Evolutionary conservation across 108 stramenopile species (phyloP).

Genomic region (Discostella stelligeroides): DNA sequence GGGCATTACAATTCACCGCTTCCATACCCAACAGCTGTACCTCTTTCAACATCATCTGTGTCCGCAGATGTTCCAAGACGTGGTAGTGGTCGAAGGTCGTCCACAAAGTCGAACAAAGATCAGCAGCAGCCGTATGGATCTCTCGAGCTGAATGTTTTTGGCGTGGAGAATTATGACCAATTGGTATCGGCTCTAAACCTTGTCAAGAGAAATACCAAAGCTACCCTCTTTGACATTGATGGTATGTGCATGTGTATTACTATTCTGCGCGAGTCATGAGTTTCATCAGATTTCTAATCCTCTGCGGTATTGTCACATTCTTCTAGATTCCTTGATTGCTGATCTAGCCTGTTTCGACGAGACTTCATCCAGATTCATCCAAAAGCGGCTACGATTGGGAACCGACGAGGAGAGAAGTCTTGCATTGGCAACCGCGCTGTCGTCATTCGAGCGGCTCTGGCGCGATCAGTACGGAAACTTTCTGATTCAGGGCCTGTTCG

Average conservation of each 20-base stretch:
- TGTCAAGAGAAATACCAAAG: conserved; percentile 20
- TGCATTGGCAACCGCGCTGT: conserved; percentile 76
- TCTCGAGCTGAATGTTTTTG: neutral
- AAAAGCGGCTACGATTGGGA: conserved; percentile 86
- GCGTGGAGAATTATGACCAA: conserved; percentile 6
- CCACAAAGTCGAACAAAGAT: conserved; percentile 1
- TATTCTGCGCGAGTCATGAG: neutral
- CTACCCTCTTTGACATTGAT: conserved; percentile 31
- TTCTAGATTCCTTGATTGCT: conserved; percentile 25
- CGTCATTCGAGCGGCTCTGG: conserved; percentile 54
- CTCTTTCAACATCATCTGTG: too few species aligned
- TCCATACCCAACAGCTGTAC: too few species aligned
- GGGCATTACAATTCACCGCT: too few species aligned
- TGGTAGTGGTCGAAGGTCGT: neutral
- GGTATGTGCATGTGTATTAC: conserved; percentile 16
- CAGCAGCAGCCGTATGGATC: neutral
- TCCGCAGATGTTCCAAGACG: neutral
- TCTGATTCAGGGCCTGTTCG: conserved; percentile 94
- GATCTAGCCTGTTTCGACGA: conserved; percentile 29
- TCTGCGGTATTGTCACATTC: neutral
- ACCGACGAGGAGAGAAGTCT: conserved; percentile 74
- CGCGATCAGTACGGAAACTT: conserved; percentile 91
- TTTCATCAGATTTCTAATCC: neutral
- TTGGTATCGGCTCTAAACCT: conserved; percentile 11
- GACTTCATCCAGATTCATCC: conserved; percentile 87